Evolutionary conservation across 805 yeast species (phyloP), one percentile per base, ranked within the genome.

Genomic region (Ogataea nakhonphanomensis): DNA sequence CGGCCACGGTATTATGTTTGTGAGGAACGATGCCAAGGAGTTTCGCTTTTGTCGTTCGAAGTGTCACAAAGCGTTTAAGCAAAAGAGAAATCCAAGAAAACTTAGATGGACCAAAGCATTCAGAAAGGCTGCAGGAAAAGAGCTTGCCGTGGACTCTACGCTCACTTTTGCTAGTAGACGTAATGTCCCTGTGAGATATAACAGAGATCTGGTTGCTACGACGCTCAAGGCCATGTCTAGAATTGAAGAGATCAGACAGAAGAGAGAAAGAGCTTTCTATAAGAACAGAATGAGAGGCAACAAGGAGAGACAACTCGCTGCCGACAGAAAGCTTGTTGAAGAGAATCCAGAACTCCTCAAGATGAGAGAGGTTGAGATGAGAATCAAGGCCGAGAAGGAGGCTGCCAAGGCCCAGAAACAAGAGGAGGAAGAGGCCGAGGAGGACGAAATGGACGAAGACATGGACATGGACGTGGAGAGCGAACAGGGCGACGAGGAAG

Each of bases 241-340:
- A 71, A 84, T 93, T 48, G 97, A 93, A 66, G 95, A 88, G 70
- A 93, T 93, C 65, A 82, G 99, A 74, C 83, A 78, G 64, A 89
- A 82, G 75, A 84, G 99, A 73, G 99, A 93, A 69, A 78, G 95
- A 62, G 97, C 98, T 11, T 93, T 93, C 89, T 93, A 87, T 74
- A 91, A 90, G 88, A 89, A 90, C 73, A 85, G 99, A 80, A 93
- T 93, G 99, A 87, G 85, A 68, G 97, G 96, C 50, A 93, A 93
- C 71, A 85, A 81, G 68, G 96, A 85, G 54, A 79, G 80, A 65
- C 84, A 85, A 65, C 73, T 88, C 59, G 87, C 81, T 40, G 73
- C 84, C 43, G 99, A 93, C 69, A 81, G 80, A 70, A 87, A 87
- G 68, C 74, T 93, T 61, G 93, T 93, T 35, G 96, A 82, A 61